Evolutionary conservation across 805 yeast species (phyloP).

Genomic region (Zygotorulaspora danielsina): DNA sequence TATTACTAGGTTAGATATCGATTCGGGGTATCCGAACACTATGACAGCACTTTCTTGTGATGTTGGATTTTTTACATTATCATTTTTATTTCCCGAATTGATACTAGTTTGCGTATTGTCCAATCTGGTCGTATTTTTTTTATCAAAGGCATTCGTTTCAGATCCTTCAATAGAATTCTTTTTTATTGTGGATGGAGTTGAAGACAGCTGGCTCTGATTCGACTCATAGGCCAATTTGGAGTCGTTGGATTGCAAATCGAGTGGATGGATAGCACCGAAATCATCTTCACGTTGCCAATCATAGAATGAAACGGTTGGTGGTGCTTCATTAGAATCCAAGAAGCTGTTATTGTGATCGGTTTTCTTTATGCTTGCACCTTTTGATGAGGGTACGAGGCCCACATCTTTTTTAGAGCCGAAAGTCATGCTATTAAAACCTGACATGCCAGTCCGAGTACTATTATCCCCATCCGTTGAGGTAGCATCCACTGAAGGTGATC

Average conservation of each 20-base stretch:
- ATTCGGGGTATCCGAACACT: constrained; percentile 86
- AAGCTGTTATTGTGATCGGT: constrained; percentile 23
- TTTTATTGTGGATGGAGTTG: constrained; percentile 1
- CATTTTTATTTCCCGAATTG: constrained; percentile 1
- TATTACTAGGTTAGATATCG: constrained; percentile 60
- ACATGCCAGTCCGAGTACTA: constrained; percentile 12
- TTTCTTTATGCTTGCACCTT: constrained; percentile 12
- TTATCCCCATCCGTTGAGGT: constrained; percentile 9
- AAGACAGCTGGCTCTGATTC: constrained; percentile 5
- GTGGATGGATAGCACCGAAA: constrained; percentile 20
- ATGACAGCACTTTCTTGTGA: constrained; percentile 59
- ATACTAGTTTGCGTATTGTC: constrained; percentile 5
- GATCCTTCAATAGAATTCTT: constrained; percentile 6
- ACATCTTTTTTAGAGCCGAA: constrained; percentile 38
- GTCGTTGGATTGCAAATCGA: constrained; percentile 15
- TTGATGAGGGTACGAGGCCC: constrained; percentile 12
- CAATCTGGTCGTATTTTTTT: constrained; percentile 1
- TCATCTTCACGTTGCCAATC: constrained; percentile 42
- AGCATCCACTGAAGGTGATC: constrained; percentile 14
- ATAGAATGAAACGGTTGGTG: constrained; percentile 40
- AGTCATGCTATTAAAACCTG: constrained; percentile 38
- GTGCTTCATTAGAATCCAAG: constrained; percentile 39
- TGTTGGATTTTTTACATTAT: constrained; percentile 6
- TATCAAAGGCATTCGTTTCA: constrained; percentile 23
- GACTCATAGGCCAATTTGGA: background rate